Conservation (phyloP, 163 green algal genomes). For the Scenedesmus sp. region DNA sequence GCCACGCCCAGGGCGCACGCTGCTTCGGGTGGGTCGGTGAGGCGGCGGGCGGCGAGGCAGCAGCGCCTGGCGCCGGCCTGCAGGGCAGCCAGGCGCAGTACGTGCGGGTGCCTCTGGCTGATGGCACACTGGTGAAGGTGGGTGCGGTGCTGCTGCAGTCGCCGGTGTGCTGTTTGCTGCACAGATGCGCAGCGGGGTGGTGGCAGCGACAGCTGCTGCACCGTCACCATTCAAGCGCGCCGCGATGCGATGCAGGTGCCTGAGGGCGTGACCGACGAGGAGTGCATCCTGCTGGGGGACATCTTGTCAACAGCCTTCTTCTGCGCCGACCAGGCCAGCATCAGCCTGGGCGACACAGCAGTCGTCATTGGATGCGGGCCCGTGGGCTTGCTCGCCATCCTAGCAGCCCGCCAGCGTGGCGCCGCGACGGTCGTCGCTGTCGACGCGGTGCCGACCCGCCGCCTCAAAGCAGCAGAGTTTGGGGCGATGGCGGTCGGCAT, state of each 20-base stretch:
- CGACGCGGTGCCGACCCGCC: conserved; percentile 73
- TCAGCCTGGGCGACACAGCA: conserved; percentile 57
- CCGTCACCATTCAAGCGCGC: not conserved
- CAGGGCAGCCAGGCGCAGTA: conserved; percentile 79
- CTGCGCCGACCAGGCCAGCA: conserved; percentile 64
- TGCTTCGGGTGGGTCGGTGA: conserved; percentile 78
- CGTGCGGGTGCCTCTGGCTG: conserved; percentile 77
- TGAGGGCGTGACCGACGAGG: conserved; percentile 69
- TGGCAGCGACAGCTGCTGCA: not conserved
- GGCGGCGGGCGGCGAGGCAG: not conserved
- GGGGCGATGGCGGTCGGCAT: conserved; percentile 60
- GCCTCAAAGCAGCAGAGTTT: conserved; percentile 70
- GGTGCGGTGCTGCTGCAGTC: not conserved
- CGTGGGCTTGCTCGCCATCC: conserved; percentile 76
- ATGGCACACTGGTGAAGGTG: conserved; percentile 73
- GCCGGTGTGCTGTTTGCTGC: not conserved
- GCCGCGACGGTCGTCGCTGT: conserved; percentile 72
- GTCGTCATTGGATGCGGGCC: conserved; percentile 83
- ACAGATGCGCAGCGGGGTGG: not conserved
- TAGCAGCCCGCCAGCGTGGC: conserved; percentile 69
- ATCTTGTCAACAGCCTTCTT: conserved; percentile 79
- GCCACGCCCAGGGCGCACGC: conserved; percentile 49
- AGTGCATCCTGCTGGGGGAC: conserved; percentile 73
- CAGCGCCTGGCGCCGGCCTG: conserved; percentile 61
- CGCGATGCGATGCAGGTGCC: conserved; percentile 55